Evolutionary conservation across 2,329 filamentous ascomycete species (phyloP), one percentile per base, ranked within the genome.

Genomic region (Stenocarpella maydis): DNA sequence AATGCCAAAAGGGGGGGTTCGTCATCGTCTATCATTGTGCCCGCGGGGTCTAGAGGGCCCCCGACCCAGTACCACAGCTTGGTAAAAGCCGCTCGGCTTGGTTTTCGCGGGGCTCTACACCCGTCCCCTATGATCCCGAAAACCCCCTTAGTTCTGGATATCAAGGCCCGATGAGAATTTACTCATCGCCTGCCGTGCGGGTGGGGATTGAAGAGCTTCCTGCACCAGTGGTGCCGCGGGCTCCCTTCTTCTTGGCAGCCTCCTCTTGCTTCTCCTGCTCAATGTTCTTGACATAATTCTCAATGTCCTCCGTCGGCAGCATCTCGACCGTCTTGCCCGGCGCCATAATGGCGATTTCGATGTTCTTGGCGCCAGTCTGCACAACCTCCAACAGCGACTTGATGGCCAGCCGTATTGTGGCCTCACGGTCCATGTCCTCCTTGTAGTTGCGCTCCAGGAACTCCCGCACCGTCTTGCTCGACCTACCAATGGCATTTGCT

Each of bases 261-360:
- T 99, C 96, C 82, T 98, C 96, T 80, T 97, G 95, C 88, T 99
- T 99, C 88, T 99, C 97, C 77, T 95, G 92, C 86, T 99, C 97
- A 81, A 99, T 99, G 82, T 90, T 96, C 90, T 98, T 98, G 78
- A 99, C 97, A 78, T 97, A 98, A 75, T 89, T 89, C 86, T 99
- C 96, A 77, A 99, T 99, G 77, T 97, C 93, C 81, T 98, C 95
- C 39, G 95, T 92, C 2, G 94, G 93, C 75, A 99, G 88, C 90
- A 97, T 95, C 86, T 98, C 95, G 73, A 99, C 89, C 19, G 87
- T 82, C 86, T 97, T 94, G 65, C 94, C 95, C 8, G 96, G 95
- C 9, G 94, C 93, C 94, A 98, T 98, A 78, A 99, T 91, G 69
- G 97, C 96, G 78, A 99, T 98, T 85, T 99, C 96, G 77, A 99